These are phyloP conservation scores for Asterochloris sp. DNA, from an alignment of 139 green algal genomes.

Conservation along the genomic window DNA sequence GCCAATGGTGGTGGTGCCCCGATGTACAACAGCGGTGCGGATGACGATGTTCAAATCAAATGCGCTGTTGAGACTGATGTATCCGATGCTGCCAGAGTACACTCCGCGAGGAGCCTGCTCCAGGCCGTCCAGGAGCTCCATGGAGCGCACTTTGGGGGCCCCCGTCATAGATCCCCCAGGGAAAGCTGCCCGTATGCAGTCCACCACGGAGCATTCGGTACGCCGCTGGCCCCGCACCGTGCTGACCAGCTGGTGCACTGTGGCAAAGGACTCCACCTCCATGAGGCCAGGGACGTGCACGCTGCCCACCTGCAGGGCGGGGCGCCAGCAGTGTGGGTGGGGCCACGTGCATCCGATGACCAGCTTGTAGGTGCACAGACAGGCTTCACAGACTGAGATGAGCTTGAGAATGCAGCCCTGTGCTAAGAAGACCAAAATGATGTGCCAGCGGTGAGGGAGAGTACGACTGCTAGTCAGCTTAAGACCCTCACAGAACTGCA, in stretches of 20 bases:
- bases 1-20: constrained; percentile 65
- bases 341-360: no score
- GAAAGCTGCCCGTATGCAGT: constrained; percentile 82
- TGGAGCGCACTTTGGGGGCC: constrained; percentile 75
- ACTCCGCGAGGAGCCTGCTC: constrained; percentile 78
- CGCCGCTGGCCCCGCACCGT: constrained; percentile 76
- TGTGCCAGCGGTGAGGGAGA: no score
- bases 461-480: no score
- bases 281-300: constrained; percentile 93
- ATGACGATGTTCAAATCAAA: constrained; percentile 99
- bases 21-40: constrained; percentile 75
- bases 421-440: no score
- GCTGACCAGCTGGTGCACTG: constrained; percentile 94
- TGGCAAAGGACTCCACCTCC: constrained; percentile 89
- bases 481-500: no score
- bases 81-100: constrained; percentile 93
- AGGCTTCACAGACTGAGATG: background rate
- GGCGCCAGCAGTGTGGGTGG: no score
- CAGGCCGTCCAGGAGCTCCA: constrained; percentile 54
- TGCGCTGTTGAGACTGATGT: constrained; percentile 78
- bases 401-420: background rate
- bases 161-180: constrained; percentile 96
- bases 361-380: background rate
- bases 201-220: constrained; percentile 32
- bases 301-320: constrained; percentile 54